Evolutionary conservation across 208 protist genomes (phyloP).

Genomic region (Naegleria lovaniensis): DNA sequence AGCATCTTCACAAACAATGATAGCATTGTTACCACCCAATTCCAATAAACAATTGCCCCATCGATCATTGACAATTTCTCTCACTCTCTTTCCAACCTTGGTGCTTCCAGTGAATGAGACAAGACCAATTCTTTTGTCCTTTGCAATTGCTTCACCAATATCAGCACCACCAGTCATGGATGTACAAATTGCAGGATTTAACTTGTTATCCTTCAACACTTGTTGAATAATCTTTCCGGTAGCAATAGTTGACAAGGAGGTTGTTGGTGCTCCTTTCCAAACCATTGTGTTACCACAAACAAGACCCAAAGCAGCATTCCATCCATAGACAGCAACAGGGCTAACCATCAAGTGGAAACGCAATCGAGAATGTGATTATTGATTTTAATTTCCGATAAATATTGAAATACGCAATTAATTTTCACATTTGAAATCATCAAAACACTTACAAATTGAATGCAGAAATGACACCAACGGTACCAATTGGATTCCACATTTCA

Average conservation of each 20-base stretch:
- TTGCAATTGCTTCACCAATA: conserved; percentile 53
- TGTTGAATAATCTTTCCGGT: conserved; percentile 50
- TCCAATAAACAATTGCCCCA: conserved; percentile 60
- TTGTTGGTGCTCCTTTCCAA: conserved; percentile 60
- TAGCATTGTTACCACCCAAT: conserved; percentile 67
- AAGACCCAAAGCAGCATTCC: conserved; percentile 57
- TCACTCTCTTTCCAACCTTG: conserved; percentile 30
- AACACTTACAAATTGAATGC: conserved; percentile 62
- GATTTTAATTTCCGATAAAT: too few species aligned
- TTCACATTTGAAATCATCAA: too few species aligned
- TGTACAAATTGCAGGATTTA: conserved; percentile 44
- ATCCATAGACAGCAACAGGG: conserved; percentile 61
- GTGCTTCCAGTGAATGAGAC: conserved; percentile 67
- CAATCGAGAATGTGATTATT: too few species aligned
- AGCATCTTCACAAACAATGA: conserved; percentile 58
- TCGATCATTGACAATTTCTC: conserved; percentile 38
- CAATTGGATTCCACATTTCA: conserved; percentile 65
- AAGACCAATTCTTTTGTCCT: conserved; percentile 50
- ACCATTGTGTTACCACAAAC: conserved; percentile 56
- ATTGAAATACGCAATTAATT: too few species aligned
- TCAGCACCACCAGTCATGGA: conserved; percentile 44
- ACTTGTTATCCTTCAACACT: conserved; percentile 51
- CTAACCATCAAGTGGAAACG: too few species aligned
- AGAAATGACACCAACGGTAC: conserved; percentile 59
- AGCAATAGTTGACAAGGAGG: conserved; percentile 51